Percentiles rank a stretch among this genome's conserved stretches.
Evolutionary conservation across 1,139 yeast species (phyloP).

Genomic region (Kodamaea sp.): DNA sequence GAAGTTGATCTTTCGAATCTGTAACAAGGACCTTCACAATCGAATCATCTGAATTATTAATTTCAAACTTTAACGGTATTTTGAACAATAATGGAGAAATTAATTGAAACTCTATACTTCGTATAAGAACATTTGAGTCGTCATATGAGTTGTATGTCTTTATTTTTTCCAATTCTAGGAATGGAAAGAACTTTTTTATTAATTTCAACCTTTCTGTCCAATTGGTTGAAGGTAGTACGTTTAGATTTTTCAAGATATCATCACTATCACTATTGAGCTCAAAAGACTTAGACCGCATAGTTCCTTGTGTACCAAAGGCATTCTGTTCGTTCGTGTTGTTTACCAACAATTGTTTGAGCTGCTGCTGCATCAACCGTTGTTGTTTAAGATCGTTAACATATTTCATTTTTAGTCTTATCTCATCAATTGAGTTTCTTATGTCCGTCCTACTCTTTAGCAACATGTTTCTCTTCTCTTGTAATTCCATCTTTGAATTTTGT

Average conservation of each 20-base stretch:
- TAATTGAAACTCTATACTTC: constrained; percentile 22
- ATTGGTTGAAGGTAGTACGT: constrained; percentile 36
- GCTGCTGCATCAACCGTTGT: constrained; percentile 14
- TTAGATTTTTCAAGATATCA: constrained; percentile 21
- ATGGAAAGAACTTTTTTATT: constrained; percentile 27
- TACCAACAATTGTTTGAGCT: constrained; percentile 22
- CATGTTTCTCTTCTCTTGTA: constrained; percentile 19
- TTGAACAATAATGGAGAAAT: constrained; percentile 25
- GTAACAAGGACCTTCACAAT: constrained; percentile 9
- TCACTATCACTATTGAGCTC: constrained; percentile 18
- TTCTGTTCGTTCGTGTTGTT: constrained; percentile 17
- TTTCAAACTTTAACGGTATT: constrained; percentile 17
- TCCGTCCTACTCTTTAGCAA: constrained; percentile 21
- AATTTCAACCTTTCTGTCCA: constrained; percentile 31
- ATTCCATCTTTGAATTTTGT: constrained; percentile 21
- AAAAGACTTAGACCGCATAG: not conserved
- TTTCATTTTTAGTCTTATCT: constrained; percentile 17
- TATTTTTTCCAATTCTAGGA: constrained; percentile 22
- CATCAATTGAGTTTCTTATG: constrained; percentile 20
- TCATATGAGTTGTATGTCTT: constrained; percentile 12
- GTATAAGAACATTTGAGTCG: constrained; percentile 9
- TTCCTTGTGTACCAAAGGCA: no score
- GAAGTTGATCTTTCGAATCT: constrained; percentile 1
- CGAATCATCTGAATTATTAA: constrained; percentile 18
- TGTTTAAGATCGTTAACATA: constrained; percentile 17